Base-by-base conservation (phyloP, 495 filamentous ascomycete species). In the Xylaria telfairii region DNA sequence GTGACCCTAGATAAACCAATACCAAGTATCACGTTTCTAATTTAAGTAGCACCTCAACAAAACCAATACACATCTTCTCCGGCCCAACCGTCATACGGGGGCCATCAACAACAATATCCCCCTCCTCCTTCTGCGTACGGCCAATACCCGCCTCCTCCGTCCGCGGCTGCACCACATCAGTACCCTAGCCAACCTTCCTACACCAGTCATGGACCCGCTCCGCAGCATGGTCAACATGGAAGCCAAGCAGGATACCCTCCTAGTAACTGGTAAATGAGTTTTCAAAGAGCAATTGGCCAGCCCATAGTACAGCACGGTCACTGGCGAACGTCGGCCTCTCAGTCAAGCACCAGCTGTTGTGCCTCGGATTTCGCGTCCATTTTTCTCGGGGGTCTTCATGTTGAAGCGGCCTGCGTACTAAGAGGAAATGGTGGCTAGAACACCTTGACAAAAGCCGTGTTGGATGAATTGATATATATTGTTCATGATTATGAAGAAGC, bases 201-300 rank as follows among this genome's bases (percentile, higher is more conserved):
- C 62, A 73, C 76, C 3, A 71, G 72, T 44, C 74, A 73, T 26
- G 76, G 72, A 1, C 74, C 81, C 32, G 74, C 78, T 42, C 68
- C 76, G 34, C 77, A 69, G 24, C 80, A 81, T 65, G 79, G 79
- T 21, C 74, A 77, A 61, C 75, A 82, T 37, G 76, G 75, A 19
- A 72, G 78, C 19, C 71, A 77, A 24, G 74, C 71, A 62, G 76
- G 75, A n/a, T 78, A 78, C 59, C 75, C 64, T 21, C 73, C 64
- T 19, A 72, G 76, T 3, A 77, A 75, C 68, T 77, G 75, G 75
- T 78, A 71, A 49, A 19, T 62, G 62, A 44, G 30, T 15, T 54
- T 49, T 61, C 13, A 13, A 26, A 15, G 59, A 28, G 65, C 39
- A 4, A 53, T 41, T 47, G 26, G 53, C 65, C 65, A 49, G 39